Evolutionary conservation across 2,329 filamentous ascomycete genomes (phyloP).

Genomic region (Hymenoscyphus albidus): DNA sequence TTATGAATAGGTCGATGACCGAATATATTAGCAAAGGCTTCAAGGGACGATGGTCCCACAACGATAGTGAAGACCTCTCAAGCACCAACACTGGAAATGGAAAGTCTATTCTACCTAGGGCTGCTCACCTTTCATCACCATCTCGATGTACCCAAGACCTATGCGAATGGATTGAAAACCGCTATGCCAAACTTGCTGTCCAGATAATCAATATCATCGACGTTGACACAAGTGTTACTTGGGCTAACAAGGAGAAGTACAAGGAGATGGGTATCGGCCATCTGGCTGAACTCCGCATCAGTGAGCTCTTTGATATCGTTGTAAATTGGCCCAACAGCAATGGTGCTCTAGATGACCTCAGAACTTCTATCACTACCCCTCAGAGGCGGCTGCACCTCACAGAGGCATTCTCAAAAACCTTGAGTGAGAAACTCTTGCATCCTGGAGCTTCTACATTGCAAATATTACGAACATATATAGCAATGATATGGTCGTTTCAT

Average conservation of each 20-base stretch:
- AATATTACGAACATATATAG: slow-evolving; percentile 73
- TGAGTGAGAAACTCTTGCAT: slow-evolving; percentile 66
- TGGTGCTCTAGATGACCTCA: slow-evolving; percentile 70
- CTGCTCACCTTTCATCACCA: slow-evolving; percentile 37
- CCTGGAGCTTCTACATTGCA: slow-evolving; percentile 72
- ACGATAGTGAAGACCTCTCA: neutral
- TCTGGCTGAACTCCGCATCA: slow-evolving; percentile 64
- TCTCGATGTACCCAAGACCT: slow-evolving; percentile 57
- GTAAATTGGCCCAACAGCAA: slow-evolving; percentile 68
- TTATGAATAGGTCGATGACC: slow-evolving; percentile 64
- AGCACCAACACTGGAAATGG: slow-evolving; percentile 3
- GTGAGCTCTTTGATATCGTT: slow-evolving; percentile 75
- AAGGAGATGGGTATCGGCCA: slow-evolving; percentile 66
- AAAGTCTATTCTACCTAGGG: slow-evolving; percentile 31
- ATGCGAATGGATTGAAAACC: slow-evolving; percentile 63
- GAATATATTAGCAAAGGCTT: slow-evolving; percentile 60
- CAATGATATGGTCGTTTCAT: slow-evolving; percentile 74
- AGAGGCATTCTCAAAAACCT: slow-evolving; percentile 60
- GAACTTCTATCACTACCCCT: slow-evolving; percentile 64
- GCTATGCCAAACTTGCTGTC: slow-evolving; percentile 61
- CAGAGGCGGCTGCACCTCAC: slow-evolving; percentile 67
- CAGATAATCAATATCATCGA: slow-evolving; percentile 50
- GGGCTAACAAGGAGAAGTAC: slow-evolving; percentile 62
- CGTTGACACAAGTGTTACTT: slow-evolving; percentile 40
- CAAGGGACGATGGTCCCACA: slow-evolving; percentile 54